These are phyloP conservation scores for Sherardia arvensis DNA, from an alignment of 257 asterid genomes.

Conservation along the genomic window DNA sequence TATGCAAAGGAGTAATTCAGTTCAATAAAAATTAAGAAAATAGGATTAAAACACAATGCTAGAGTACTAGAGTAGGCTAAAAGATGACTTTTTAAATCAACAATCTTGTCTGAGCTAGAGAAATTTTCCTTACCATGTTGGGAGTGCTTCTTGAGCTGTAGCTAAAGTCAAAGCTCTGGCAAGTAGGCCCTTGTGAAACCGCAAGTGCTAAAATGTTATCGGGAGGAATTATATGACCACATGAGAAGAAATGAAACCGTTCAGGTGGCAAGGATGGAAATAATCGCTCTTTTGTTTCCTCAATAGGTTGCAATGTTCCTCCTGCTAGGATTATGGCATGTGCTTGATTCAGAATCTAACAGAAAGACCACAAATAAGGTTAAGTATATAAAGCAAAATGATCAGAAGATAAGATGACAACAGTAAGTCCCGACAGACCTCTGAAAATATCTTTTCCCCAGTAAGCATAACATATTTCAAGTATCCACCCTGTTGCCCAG, in stretches of 20 bases:
- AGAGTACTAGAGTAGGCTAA: not conserved
- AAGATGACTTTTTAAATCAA: not conserved
- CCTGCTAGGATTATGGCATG: constrained; percentile 91
- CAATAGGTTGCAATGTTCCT: constrained; percentile 93
- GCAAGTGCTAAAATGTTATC: constrained; percentile 79
- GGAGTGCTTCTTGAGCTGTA: constrained; percentile 66
- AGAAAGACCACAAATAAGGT: not conserved
- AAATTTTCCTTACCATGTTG: constrained; percentile 47
- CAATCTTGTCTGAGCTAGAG: constrained; percentile 7
- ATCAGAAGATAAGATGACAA: not conserved
- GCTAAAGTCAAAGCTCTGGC: constrained; percentile 71
- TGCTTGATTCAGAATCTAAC: constrained; percentile 61
- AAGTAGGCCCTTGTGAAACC: constrained; percentile 82
- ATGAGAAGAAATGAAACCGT: constrained; percentile 65
- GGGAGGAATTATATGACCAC: constrained; percentile 82
- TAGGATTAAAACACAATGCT: not conserved
- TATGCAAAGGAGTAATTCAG: not conserved
- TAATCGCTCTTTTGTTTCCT: constrained; percentile 87
- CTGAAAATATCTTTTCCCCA: constrained; percentile 85
- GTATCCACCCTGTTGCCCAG: constrained; percentile 53
- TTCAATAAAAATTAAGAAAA: constrained; percentile 2
- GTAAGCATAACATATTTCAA: constrained; percentile 92
- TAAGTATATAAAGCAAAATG: constrained; percentile 1
- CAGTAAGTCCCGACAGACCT: constrained; percentile 41
- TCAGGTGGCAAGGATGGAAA: constrained; percentile 57